Percentiles rank a stretch among this genome's conserved stretches.
Evolutionary conservation across 2,329 filamentous ascomycete genomes (phyloP).

Genomic region (Pestalotiopsis sp.): DNA sequence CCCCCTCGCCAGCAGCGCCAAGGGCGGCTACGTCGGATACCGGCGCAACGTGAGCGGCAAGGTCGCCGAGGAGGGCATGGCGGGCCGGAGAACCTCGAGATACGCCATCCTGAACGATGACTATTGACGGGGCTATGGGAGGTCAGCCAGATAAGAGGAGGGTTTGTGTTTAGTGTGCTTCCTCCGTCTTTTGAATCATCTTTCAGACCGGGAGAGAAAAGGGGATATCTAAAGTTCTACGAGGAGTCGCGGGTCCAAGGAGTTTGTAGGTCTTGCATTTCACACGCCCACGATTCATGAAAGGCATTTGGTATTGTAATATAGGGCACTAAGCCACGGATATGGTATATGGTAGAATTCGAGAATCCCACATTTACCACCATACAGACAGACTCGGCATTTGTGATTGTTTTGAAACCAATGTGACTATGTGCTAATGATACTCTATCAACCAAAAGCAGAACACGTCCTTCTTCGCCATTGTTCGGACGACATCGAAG

Average conservation of each 20-base stretch:
- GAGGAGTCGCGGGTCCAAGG: neutral
- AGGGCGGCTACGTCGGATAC: slow-evolving; percentile 32
- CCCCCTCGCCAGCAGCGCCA: slow-evolving; percentile 8
- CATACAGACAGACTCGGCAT: too few relatives aligned
- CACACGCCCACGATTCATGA: neutral
- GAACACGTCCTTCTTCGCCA: too few relatives aligned
- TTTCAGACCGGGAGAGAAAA: too few relatives aligned
- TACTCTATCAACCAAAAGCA: too few relatives aligned
- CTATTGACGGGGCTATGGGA: neutral
- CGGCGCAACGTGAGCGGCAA: slow-evolving; percentile 73
- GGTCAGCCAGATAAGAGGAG: neutral
- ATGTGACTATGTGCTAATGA: too few relatives aligned
- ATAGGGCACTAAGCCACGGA: neutral
- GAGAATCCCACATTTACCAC: too few relatives aligned
- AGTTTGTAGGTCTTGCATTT: neutral
- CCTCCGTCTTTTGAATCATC: too few relatives aligned
- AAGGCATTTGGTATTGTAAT: neutral
- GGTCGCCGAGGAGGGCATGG: slow-evolving; percentile 71
- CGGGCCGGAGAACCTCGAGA: slow-evolving; percentile 32
- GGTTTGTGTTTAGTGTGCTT: neutral
- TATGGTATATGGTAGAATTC: neutral
- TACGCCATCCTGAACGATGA: slow-evolving; percentile 30
- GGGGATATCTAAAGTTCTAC: too few relatives aligned
- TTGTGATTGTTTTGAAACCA: too few relatives aligned
- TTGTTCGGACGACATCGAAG: too few relatives aligned